Evolutionary conservation across 2,329 filamentous ascomycete genomes (phyloP), one percentile per base, ranked within the genome.

Genomic region (Neonectria punicea): DNA sequence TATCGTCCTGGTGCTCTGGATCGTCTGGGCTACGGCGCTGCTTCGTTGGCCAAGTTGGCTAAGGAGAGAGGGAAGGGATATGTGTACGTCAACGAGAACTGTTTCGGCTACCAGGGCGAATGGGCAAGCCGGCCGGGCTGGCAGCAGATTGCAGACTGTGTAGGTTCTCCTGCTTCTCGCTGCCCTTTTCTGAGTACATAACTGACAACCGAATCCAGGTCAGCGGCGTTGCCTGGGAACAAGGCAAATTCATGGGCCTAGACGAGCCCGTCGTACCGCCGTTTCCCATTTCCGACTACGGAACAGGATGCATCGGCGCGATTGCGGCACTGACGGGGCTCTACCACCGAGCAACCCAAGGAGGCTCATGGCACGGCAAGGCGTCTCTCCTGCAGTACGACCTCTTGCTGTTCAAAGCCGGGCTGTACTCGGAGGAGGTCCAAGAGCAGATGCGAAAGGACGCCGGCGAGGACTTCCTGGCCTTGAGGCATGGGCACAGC

Each of bases 121-220:
- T 92, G 90, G 90, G 84, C 86, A 1, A 78, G 80, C 8, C 83
- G 90, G 4, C 86, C 89, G 5, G 90, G 90, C 7, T 93, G 90
- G 90, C 90, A 92, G 73, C 89, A 91, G 70, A 92, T 92, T 69
- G 89, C 89, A 16, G 90, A 92, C 74, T 90, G 79, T 50, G 89
- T 81, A 70, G 66, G 77, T 72, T 11, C 5, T 32, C 5, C 32
- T 4, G 39, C n/a, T 13, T 46, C n/a, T 22, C 18, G 4, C 14
- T 2, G 22, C 16, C 28, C 25, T 18, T 20, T 3, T 8, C 7
- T 39, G 20, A 18, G 16, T 22, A 2, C 9, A 20, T 58, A 36
- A 28, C 56, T 34, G 10, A 59, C 22, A 13, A 6, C 1, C 10
- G 11, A 3, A 10, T 13, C 58, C 84, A 76, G 85, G 89, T 79